phyloP scores from a whole-genome alignment of 768 basidiomycete genomes.

The Mycena vitilis region DNA sequence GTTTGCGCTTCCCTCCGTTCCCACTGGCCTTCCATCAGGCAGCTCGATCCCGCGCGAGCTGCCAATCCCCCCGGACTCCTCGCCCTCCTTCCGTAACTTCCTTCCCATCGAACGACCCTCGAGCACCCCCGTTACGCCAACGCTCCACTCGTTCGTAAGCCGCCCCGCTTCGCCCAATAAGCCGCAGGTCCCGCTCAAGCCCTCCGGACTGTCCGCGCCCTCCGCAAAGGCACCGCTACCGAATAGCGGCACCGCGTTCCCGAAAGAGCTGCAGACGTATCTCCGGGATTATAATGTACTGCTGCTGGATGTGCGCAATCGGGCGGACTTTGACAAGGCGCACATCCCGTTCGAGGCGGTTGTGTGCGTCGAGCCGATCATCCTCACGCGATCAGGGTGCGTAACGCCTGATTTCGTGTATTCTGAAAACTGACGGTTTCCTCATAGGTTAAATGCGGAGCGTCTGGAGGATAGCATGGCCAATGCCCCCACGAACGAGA shows the following conservation, averaged over 20 bases:
- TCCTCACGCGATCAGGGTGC: constrained; percentile 77
- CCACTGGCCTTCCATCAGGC: constrained; percentile 49
- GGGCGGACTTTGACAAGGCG: constrained; percentile 80
- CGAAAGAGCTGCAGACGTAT: constrained; percentile 70
- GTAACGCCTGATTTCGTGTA: constrained; percentile 39
- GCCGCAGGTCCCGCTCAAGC: constrained; percentile 47
- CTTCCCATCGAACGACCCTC: constrained; percentile 68
- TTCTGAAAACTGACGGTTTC: constrained; percentile 12
- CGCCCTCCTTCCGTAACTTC: constrained; percentile 51
- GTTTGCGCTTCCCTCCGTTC: constrained; percentile 62
- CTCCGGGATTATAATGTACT: constrained; percentile 71
- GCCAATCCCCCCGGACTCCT: constrained; percentile 38
- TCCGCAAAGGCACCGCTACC: constrained; percentile 62
- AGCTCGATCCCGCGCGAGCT: constrained; percentile 12
- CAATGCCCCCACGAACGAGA: constrained; percentile 77
- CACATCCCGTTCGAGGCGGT: constrained; percentile 76
- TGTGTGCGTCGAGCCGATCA: constrained; percentile 87
- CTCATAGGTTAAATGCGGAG: constrained; percentile 71
- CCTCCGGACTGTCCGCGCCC: constrained; percentile 48
- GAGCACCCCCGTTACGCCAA: constrained; percentile 76
- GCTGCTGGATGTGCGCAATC: constrained; percentile 84
- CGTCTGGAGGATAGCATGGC: constrained; percentile 81
- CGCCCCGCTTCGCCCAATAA: constrained; percentile 71
- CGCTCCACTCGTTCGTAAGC: constrained; percentile 65
- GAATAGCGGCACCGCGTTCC: constrained; percentile 67